phyloP scores from a whole-genome alignment of 1,284 basidiomycete species.

The Rhodotorula sp. region DNA sequence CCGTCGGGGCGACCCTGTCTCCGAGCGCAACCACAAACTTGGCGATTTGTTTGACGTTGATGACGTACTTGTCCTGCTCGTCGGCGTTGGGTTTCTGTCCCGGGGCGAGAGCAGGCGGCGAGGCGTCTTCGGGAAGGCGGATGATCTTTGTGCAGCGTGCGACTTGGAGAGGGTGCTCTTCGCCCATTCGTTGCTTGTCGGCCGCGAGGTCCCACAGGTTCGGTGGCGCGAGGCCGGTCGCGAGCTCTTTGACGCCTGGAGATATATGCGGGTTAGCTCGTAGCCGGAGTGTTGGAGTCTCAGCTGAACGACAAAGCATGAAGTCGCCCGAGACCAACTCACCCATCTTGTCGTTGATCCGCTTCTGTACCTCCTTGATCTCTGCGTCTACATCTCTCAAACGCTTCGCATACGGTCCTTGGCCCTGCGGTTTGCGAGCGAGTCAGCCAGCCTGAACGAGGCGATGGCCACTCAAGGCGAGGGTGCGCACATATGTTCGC shows the following conservation, averaged over 20 bases:
- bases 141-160: conserved; percentile 99
- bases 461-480: conserved; percentile 33
- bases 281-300: too few species aligned
- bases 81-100: conserved; percentile 60
- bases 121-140: conserved; percentile 49
- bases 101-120: conserved; percentile 29
- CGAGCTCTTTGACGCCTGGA: conserved; percentile 81
- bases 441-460: conserved; percentile 11
- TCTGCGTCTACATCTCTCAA: conserved; percentile 89
- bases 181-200: conserved; percentile 72
- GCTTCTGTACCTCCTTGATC: conserved; percentile 94
- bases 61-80: conserved; percentile 98
- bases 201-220: conserved; percentile 62
- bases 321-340: conserved; percentile 37
- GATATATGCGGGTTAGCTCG: not conserved
- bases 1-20: conserved; percentile 92
- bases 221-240: conserved; percentile 93
- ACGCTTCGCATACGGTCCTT: conserved; percentile 90
- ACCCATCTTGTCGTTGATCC: conserved; percentile 96
- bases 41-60: conserved; percentile 99
- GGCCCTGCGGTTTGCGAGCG: conserved; percentile 63
- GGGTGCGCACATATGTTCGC: conserved; percentile 77
- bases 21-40: conserved; percentile 98
- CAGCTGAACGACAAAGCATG: too few species aligned
- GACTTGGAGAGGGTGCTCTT: conserved; percentile 92